Evolutionary conservation across 129 eudicot species (phyloP).

Genomic region (Oenanthe sinensis): DNA sequence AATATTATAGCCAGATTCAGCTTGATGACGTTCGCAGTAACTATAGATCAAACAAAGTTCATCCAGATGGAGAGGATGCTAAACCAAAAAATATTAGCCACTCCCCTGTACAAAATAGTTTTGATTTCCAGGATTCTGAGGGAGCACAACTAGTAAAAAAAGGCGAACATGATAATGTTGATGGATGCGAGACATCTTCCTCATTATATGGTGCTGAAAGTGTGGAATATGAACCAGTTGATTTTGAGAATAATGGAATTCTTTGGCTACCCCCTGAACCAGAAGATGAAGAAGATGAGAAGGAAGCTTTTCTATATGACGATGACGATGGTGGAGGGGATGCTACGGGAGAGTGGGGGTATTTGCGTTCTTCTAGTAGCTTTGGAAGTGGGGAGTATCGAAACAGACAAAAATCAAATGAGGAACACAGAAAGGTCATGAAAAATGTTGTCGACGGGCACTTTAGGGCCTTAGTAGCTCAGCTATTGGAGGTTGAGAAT

Average conservation of each 20-base stretch:
- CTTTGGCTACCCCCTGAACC: conserved; percentile 99
- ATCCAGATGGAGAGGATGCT: conserved; percentile 58
- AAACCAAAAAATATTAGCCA: conserved; percentile 38
- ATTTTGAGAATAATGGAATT: conserved; percentile 93
- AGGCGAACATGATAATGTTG: conserved; percentile 44
- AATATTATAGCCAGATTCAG: conserved; percentile 40
- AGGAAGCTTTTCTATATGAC: conserved; percentile 59
- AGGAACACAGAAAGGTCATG: conserved; percentile 85
- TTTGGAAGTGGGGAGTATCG: conserved; percentile 70
- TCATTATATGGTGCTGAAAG: conserved; percentile 61
- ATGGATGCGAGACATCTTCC: conserved; percentile 78
- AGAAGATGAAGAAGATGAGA: conserved; percentile 95
- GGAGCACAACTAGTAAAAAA: conserved; percentile 37
- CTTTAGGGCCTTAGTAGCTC: conserved; percentile 92
- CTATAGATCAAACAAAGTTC: conserved; percentile 48
- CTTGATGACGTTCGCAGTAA: conserved; percentile 38
- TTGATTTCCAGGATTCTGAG: conserved; percentile 30
- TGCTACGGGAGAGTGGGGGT: conserved; percentile 83
- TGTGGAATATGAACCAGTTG: conserved; percentile 72
- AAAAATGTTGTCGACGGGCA: conserved; percentile 91
- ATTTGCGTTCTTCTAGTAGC: conserved; percentile 52
- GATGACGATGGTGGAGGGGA: conserved; percentile 76
- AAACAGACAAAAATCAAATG: conserved; percentile 63
- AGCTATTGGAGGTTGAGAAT: conserved; percentile 90
- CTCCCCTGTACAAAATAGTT: conserved; percentile 38